Conservation (phyloP, 2,329 filamentous ascomycete species). For the Aspergillus brunneoviolaceus region DNA sequence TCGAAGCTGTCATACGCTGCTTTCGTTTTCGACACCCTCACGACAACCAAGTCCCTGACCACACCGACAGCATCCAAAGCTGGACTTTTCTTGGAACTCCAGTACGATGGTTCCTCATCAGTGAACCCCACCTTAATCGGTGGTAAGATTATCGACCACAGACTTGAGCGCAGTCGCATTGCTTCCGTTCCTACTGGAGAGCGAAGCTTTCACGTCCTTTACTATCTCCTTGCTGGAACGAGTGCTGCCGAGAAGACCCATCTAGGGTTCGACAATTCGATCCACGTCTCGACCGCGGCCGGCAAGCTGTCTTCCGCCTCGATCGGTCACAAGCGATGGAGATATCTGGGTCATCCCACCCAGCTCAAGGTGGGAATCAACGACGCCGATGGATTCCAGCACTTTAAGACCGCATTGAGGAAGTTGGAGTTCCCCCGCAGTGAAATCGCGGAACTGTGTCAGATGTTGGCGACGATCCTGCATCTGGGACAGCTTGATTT, state of each 20-base stretch:
- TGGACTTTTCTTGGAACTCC: slow-evolving; percentile 90
- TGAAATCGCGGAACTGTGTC: slow-evolving; percentile 96
- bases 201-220: slow-evolving; percentile 92
- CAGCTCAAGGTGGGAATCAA: slow-evolving; percentile 97
- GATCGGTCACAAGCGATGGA: slow-evolving; percentile 77
- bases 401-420: slow-evolving; percentile 93
- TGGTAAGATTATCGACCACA: slow-evolving; percentile 90
- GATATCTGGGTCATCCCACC: slow-evolving; percentile 92
- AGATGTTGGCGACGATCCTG: slow-evolving; percentile 89
- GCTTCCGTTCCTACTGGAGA: slow-evolving; percentile 91
- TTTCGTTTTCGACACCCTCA: slow-evolving; percentile 93
- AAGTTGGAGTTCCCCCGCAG: slow-evolving; percentile 91
- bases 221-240: slow-evolving; percentile 91
- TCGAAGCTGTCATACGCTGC: slow-evolving; percentile 90
- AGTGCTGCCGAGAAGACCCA: slow-evolving; percentile 87
- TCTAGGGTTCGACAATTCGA: slow-evolving; percentile 61
- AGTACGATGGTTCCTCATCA: slow-evolving; percentile 87
- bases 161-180: slow-evolving; percentile 87
- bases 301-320: slow-evolving; percentile 56
- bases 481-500: slow-evolving; percentile 98
- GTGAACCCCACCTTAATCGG: slow-evolving; percentile 86
- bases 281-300: slow-evolving; percentile 39
- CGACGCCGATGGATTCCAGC: slow-evolving; percentile 89
- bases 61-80: slow-evolving; percentile 95
- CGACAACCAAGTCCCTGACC: slow-evolving; percentile 94